These are phyloP conservation scores for Aphanomyces cochlioides DNA, from an alignment of 352 stramenopile species.

Conservation along the genomic window DNA sequence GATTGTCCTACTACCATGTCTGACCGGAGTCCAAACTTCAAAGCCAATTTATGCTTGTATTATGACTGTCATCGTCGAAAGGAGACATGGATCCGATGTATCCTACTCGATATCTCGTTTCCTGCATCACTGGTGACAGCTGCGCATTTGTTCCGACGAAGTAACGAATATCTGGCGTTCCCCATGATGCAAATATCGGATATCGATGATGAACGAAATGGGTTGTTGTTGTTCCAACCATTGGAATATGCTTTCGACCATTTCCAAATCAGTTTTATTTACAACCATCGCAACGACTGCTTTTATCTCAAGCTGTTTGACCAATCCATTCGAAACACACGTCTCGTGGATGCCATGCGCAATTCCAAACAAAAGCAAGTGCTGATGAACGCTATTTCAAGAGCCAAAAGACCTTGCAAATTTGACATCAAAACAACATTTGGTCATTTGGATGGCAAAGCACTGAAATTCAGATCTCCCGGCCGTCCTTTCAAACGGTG, in stretches of 20 bases:
- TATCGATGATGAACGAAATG: not conserved
- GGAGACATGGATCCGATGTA: not conserved
- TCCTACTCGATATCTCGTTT: not conserved
- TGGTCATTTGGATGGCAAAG: not conserved
- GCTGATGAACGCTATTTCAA: not conserved
- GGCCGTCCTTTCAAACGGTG: not conserved
- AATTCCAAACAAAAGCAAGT: not conserved
- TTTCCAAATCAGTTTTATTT: constrained; percentile 9
- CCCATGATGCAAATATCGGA: not conserved
- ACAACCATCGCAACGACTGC: not conserved
- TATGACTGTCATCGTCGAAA: not conserved
- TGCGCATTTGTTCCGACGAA: constrained; percentile 1
- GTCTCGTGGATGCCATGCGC: not conserved
- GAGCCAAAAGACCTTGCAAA: not conserved
- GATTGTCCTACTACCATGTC: no score
- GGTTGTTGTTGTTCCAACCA: not conserved
- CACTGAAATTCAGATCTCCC: not conserved
- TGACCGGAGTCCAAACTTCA: not conserved
- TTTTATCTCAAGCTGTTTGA: constrained; percentile 6
- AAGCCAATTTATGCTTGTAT: not conserved
- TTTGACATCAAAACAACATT: not conserved
- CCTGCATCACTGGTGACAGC: not conserved
- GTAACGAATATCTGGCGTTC: not conserved
- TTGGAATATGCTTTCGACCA: not conserved
- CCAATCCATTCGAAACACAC: not conserved